These are phyloP conservation scores for Collariella sp. DNA, from an alignment of 495 filamentous ascomycete species.

Conservation along the genomic window DNA sequence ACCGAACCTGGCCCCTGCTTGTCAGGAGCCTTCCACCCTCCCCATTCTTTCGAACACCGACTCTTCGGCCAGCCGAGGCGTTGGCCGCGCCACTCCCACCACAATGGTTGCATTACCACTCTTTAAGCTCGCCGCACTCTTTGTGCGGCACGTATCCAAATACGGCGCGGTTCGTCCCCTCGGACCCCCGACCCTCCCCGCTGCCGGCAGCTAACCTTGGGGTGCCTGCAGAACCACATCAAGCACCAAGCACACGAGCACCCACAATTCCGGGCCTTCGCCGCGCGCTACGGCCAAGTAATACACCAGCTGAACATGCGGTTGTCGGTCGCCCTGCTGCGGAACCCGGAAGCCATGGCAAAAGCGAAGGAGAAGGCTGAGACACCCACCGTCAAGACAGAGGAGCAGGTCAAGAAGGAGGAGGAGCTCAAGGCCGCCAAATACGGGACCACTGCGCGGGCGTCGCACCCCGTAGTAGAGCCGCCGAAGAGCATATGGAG, in stretches of 20 bases:
- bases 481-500: constrained; percentile 40
- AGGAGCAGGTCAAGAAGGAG: constrained; percentile 59
- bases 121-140: constrained; percentile 40
- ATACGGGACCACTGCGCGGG: constrained; percentile 32
- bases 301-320: constrained; percentile 95
- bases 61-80: no score
- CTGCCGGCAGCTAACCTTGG: not conserved
- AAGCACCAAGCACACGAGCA: constrained; percentile 93
- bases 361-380: constrained; percentile 57
- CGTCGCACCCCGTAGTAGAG: constrained; percentile 26
- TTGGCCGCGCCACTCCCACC: not conserved
- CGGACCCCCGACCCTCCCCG: not conserved
- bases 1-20: no score
- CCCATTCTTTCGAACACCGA: no score
- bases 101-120: constrained; percentile 46
- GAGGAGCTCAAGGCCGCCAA: constrained; percentile 43
- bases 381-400: constrained; percentile 70
- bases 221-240: constrained; percentile 67
- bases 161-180: constrained; percentile 44
- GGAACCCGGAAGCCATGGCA: constrained; percentile 59
- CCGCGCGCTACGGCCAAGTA: constrained; percentile 56
- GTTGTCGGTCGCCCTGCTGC: constrained; percentile 72
- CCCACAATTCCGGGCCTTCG: constrained; percentile 75
- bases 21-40: no score
- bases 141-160: constrained; percentile 49